Evolutionary conservation across 2,329 filamentous ascomycete species (phyloP).

Genomic region (Neoarthrinium moseri): DNA sequence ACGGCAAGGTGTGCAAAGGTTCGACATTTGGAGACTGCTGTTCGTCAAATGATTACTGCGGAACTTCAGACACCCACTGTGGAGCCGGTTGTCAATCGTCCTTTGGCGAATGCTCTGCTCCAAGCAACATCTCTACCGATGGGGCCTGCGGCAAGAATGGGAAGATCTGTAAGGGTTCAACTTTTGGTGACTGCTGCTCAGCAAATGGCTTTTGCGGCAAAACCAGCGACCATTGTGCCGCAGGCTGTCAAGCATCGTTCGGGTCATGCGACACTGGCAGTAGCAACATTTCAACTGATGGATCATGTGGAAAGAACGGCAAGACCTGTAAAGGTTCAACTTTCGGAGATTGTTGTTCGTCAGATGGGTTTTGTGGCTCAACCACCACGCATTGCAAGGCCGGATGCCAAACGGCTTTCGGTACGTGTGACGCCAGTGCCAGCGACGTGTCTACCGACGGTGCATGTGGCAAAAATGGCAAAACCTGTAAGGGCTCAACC

Average conservation of each 20-base stretch:
- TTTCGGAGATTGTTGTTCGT: constrained; percentile 12
- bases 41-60: constrained; percentile 1
- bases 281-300: background rate
- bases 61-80: background rate
- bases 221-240: background rate
- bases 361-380: constrained; percentile 25
- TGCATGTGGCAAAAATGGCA: constrained; percentile 4
- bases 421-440: constrained; percentile 6
- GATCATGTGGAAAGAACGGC: constrained; percentile 3
- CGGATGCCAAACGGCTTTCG: constrained; percentile 14
- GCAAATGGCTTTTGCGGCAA: background rate
- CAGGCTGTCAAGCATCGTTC: background rate
- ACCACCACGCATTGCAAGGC: constrained; percentile 22
- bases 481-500: background rate
- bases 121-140: background rate
- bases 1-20: background rate
- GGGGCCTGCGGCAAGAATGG: constrained; percentile 1
- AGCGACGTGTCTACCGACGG: constrained; percentile 1
- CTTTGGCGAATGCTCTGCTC: background rate
- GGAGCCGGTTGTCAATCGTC: background rate
- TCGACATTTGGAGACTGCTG: constrained; percentile 2
- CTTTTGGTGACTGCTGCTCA: constrained; percentile 1
- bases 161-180: constrained; percentile 2
- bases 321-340: constrained; percentile 3
- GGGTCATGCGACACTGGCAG: background rate